Percentiles rank a stretch among this genome's conserved stretches.
Conservation (phyloP, 352 stramenopile species). For the Phytophthora hibernalis region DNA sequence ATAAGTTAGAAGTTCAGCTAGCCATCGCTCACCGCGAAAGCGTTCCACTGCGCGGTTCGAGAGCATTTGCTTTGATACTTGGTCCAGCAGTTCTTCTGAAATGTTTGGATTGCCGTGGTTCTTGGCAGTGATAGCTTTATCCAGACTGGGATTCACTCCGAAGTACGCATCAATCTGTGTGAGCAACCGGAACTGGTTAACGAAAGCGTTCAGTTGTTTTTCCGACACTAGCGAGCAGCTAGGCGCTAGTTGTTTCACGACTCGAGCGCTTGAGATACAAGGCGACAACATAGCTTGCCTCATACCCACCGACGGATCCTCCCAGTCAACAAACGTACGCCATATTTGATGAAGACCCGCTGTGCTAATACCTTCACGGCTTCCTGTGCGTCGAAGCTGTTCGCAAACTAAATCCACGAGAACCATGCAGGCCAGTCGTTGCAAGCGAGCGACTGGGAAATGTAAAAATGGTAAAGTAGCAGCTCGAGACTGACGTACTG, state of each 20-base stretch:
- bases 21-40: conserved; percentile 58
- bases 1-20: conserved; percentile 53
- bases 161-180: conserved; percentile 61
- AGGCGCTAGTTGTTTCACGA: conserved; percentile 37
- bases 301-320: conserved; percentile 25
- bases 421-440: conserved; percentile 37
- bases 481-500: conserved; percentile 42
- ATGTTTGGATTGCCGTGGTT: conserved; percentile 24
- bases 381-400: conserved; percentile 34
- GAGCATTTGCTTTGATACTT: conserved; percentile 38
- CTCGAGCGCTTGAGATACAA: conserved; percentile 22
- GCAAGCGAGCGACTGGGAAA: conserved; percentile 25
- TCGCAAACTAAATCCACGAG: conserved; percentile 46
- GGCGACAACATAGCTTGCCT: conserved; percentile 31
- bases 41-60: conserved; percentile 43
- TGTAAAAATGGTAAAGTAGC: conserved; percentile 47
- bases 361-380: conserved; percentile 17
- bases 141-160: conserved; percentile 39
- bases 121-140: conserved; percentile 34
- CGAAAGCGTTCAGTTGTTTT: conserved; percentile 46
- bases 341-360: conserved; percentile 41
- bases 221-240: conserved; percentile 37
- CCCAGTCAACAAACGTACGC: conserved; percentile 32
- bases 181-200: conserved; percentile 47
- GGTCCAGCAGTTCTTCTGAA: conserved; percentile 37